A percentile compares a stretch with the other conserved stretches of the same genome.
phyloP scores from a whole-genome alignment of 768 basidiomycete species.

The Dentipellis sp. region DNA sequence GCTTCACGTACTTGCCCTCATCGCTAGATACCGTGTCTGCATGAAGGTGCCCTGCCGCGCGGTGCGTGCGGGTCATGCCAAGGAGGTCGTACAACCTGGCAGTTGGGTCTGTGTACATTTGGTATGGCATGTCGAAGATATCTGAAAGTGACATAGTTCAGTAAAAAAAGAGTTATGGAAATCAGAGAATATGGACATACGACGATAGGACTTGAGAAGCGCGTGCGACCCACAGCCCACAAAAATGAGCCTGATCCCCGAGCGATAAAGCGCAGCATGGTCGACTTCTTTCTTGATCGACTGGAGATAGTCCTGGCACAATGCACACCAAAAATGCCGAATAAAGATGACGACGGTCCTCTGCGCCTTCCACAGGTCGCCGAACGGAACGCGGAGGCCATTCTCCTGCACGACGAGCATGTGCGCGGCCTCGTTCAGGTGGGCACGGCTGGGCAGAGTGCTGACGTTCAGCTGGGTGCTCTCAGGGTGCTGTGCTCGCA shows the following conservation, averaged over 20 bases:
- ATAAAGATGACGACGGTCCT: conserved; percentile 77
- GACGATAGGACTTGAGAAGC: conserved; percentile 68
- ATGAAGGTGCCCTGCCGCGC: conserved; percentile 34
- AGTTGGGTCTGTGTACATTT: conserved; percentile 74
- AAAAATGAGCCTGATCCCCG: conserved; percentile 54
- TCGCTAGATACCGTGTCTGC: not conserved
- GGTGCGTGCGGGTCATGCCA: conserved; percentile 42
- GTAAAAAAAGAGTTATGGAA: not conserved
- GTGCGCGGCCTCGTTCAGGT: conserved; percentile 52
- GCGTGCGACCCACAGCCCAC: conserved; percentile 72
- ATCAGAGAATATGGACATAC: conserved; percentile 27
- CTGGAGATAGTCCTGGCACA: conserved; percentile 83
- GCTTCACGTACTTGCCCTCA: conserved; percentile 47
- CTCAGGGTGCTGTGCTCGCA: conserved; percentile 14
- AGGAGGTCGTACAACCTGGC: conserved; percentile 54
- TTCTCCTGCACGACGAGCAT: conserved; percentile 59
- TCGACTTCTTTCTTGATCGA: conserved; percentile 45
- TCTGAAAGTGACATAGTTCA: conserved; percentile 24
- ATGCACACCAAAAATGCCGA: conserved; percentile 74
- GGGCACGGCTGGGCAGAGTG: conserved; percentile 40
- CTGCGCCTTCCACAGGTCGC: conserved; percentile 48
- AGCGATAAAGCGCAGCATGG: conserved; percentile 35
- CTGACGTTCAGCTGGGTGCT: conserved; percentile 17
- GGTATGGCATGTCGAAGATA: conserved; percentile 64
- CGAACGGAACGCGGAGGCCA: conserved; percentile 59